Conservation (phyloP, 2,329 filamentous ascomycete species). For the Xylaria sp. region DNA sequence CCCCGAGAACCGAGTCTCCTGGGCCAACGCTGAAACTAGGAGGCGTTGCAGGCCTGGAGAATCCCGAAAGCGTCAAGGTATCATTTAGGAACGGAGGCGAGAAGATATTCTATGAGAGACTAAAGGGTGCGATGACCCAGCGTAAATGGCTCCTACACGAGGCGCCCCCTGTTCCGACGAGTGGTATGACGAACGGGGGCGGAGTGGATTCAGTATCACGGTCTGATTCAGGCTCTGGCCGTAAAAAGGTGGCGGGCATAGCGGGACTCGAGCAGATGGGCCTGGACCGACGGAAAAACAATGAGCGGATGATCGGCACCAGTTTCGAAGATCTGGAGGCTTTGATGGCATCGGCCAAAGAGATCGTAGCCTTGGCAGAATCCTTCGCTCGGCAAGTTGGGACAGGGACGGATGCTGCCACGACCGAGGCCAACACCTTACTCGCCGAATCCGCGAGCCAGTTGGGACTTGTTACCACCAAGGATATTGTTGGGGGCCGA, state of each 20-base stretch:
- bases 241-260: conserved; percentile 80
- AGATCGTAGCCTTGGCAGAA: conserved; percentile 93
- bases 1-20: conserved; percentile 76
- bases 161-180: conserved; percentile 85
- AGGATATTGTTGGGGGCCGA: conserved; percentile 87
- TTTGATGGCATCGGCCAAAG: conserved; percentile 96
- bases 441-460: conserved; percentile 85
- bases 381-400: conserved; percentile 78
- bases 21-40: conserved; percentile 71
- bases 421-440: conserved; percentile 76
- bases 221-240: conserved; percentile 46
- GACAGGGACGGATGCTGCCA: conserved; percentile 65
- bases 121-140: conserved; percentile 89
- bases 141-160: conserved; percentile 94
- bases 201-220: conserved; percentile 48
- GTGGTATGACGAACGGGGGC: conserved; percentile 55
- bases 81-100: conserved; percentile 92
- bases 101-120: conserved; percentile 87
- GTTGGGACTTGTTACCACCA: conserved; percentile 90
- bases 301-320: conserved; percentile 89
- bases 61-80: conserved; percentile 82
- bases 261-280: conserved; percentile 90
- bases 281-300: conserved; percentile 87
- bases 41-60: conserved; percentile 60
- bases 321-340: conserved; percentile 97